Conservation (phyloP, 2,329 filamentous ascomycete genomes). For the Nemania sp. region DNA sequence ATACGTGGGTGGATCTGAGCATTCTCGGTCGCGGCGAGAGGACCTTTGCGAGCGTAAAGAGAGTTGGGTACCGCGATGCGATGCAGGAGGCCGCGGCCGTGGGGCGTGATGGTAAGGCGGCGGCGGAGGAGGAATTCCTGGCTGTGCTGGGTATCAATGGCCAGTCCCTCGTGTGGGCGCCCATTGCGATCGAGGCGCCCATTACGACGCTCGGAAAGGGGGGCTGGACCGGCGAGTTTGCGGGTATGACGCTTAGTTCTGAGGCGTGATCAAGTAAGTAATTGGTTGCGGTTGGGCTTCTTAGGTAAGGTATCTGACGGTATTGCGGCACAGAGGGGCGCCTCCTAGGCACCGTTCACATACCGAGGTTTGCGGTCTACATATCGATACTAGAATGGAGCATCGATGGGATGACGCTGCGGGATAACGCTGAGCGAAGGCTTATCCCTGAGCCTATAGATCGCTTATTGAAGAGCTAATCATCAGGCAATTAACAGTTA, state of each 20-base stretch:
- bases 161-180: conserved; percentile 46
- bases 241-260: conserved; percentile 39
- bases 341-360: no score
- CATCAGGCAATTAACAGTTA: no score
- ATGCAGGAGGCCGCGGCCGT: neutral
- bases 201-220: conserved; percentile 45
- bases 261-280: conserved; percentile 13
- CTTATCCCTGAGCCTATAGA: no score
- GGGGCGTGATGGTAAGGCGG: neutral
- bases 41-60: conserved; percentile 39
- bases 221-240: conserved; percentile 41
- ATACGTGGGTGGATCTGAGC: conserved; percentile 38
- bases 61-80: conserved; percentile 14
- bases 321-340: no score
- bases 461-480: no score
- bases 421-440: no score
- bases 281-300: neutral
- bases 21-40: conserved; percentile 40
- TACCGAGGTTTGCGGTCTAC: no score
- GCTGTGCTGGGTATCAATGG: conserved; percentile 50
- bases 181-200: conserved; percentile 52
- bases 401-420: no score
- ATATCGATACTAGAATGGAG: no score
- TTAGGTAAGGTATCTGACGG: no score
- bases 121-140: conserved; percentile 46